These are phyloP conservation scores for Lachnellula occidentalis DNA, from an alignment of 2,329 filamentous ascomycete species.

Conservation along the genomic window DNA sequence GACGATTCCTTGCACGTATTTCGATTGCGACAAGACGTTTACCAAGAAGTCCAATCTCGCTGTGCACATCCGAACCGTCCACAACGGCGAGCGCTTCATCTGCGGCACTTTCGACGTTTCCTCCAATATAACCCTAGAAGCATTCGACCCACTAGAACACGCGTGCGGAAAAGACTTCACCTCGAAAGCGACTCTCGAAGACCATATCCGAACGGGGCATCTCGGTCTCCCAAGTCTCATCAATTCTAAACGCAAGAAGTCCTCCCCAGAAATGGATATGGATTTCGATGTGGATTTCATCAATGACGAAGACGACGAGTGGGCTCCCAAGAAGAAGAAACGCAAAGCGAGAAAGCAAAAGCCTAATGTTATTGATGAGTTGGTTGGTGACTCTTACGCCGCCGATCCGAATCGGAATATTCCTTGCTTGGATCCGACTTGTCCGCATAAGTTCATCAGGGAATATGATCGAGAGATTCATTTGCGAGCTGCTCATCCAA, in stretches of 20 bases:
- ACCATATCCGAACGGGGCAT: slow-evolving; percentile 80
- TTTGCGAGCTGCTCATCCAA: slow-evolving; percentile 39
- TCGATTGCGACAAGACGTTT: slow-evolving; percentile 69
- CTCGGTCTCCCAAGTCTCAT: slow-evolving; percentile 50
- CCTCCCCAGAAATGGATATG: slow-evolving; percentile 28
- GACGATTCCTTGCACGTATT: slow-evolving; percentile 59
- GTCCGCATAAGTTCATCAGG: slow-evolving; percentile 49
- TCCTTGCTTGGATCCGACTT: slow-evolving; percentile 44
- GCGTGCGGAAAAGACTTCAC: slow-evolving; percentile 73
- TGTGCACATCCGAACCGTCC: slow-evolving; percentile 70
- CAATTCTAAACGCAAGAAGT: slow-evolving; percentile 34
- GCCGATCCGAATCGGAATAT: slow-evolving; percentile 41
- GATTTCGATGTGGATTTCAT: neutral
- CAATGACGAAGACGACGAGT: slow-evolving; percentile 11
- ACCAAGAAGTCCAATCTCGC: slow-evolving; percentile 79
- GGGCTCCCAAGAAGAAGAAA: slow-evolving; percentile 4
- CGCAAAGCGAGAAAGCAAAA: slow-evolving; percentile 11
- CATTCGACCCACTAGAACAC: slow-evolving; percentile 55
- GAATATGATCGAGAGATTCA: slow-evolving; percentile 54
- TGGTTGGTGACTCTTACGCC: slow-evolving; percentile 52
- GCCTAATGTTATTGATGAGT: slow-evolving; percentile 35
- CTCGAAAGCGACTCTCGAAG: slow-evolving; percentile 72
- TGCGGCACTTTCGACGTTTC: slow-evolving; percentile 66
- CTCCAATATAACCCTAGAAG: slow-evolving; percentile 49
- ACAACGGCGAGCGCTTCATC: slow-evolving; percentile 72